phyloP scores from a whole-genome alignment of 176 grass and related monocot genomes.

The Panicum miliaceum region DNA sequence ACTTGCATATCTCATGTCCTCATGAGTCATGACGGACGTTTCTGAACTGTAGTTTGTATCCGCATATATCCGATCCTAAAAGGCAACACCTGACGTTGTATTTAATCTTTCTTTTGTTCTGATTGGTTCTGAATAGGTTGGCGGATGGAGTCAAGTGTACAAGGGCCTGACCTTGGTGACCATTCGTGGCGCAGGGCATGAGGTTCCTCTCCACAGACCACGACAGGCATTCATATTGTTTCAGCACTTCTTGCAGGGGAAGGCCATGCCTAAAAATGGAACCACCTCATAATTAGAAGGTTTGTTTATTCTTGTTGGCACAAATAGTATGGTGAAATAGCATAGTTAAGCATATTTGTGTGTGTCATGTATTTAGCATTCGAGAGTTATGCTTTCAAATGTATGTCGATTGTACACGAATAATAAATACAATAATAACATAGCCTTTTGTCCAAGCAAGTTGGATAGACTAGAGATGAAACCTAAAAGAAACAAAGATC shows the following conservation, averaged over 20 bases:
- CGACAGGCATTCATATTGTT: conserved; percentile 33
- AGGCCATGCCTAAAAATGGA: neutral
- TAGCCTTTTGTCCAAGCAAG: too few relatives aligned
- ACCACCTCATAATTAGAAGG: neutral
- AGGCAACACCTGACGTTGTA: neutral
- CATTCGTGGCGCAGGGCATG: conserved; percentile 9
- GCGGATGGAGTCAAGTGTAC: conserved; percentile 52
- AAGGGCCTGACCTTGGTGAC: conserved; percentile 38
- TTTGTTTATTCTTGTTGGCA: neutral
- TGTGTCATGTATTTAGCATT: too few relatives aligned
- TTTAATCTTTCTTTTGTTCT: neutral
- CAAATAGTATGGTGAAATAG: neutral
- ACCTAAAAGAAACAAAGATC: too few relatives aligned
- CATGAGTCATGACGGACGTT: neutral
- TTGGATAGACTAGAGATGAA: too few relatives aligned
- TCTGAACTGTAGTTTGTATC: neutral
- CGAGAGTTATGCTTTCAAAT: too few relatives aligned
- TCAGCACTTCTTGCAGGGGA: conserved; percentile 28
- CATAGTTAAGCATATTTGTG: too few relatives aligned
- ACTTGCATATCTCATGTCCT: neutral
- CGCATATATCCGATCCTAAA: neutral
- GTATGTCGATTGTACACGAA: too few relatives aligned
- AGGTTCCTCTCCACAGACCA: conserved; percentile 44
- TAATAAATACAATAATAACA: too few relatives aligned
- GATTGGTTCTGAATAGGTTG: conserved; percentile 30